phyloP scores from a whole-genome alignment of 768 basidiomycete species.

The Pulveroboletus sp. region DNA sequence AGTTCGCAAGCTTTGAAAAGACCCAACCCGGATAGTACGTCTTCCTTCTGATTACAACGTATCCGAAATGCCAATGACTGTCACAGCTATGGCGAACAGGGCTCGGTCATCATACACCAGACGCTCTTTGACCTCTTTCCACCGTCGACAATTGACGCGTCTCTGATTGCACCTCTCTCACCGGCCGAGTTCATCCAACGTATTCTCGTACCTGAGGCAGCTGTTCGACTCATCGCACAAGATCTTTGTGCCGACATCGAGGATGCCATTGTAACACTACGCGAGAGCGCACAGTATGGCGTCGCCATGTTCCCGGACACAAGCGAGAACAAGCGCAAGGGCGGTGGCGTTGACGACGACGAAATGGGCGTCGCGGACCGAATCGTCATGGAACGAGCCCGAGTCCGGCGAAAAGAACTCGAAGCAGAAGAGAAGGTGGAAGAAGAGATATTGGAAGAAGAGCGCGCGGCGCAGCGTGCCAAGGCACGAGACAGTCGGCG shows the following conservation, averaged over 20 bases:
- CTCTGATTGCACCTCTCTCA: conserved; percentile 61
- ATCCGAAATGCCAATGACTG: not conserved
- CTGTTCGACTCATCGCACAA: conserved; percentile 75
- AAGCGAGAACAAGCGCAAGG: conserved; percentile 24
- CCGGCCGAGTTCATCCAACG: conserved; percentile 76
- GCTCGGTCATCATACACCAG: conserved; percentile 77
- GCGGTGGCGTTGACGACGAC: conserved; percentile 36
- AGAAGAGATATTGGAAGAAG: conserved; percentile 23
- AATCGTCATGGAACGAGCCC: conserved; percentile 45
- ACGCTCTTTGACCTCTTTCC: conserved; percentile 77
- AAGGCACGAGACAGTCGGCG: conserved; percentile 14
- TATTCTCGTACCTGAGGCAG: conserved; percentile 89
- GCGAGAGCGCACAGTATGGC: conserved; percentile 80
- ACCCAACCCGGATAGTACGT: conserved; percentile 90
- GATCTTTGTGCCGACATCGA: conserved; percentile 54
- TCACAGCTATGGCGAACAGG: conserved; percentile 80
- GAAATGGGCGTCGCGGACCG: conserved; percentile 36
- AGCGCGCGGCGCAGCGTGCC: conserved; percentile 21
- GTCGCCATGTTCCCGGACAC: conserved; percentile 77
- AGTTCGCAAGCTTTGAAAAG: conserved; percentile 78
- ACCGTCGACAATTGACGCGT: conserved; percentile 50
- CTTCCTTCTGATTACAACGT: not conserved
- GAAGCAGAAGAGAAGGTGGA: conserved; percentile 40
- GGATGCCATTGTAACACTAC: conserved; percentile 56
- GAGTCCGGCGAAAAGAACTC: conserved; percentile 38